Percentiles rank a stretch among this genome's conserved stretches.
These are phyloP conservation scores for Ophiostoma quercus DNA, from an alignment of 2,329 filamentous ascomycete genomes.

Conservation along the genomic window DNA sequence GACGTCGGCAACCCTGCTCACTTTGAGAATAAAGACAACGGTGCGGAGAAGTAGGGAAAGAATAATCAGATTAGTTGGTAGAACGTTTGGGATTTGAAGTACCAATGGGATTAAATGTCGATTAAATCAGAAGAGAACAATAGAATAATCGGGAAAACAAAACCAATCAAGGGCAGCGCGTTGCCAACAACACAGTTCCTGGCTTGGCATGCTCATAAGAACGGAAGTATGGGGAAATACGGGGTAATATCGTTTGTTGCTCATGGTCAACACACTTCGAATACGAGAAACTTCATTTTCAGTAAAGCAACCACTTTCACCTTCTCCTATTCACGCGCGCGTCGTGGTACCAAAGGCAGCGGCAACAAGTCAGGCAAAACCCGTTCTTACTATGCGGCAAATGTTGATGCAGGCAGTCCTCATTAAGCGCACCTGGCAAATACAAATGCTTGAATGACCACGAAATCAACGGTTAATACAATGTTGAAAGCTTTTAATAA, in stretches of 20 bases:
- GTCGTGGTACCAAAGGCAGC: background rate
- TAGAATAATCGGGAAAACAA: background rate
- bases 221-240: background rate
- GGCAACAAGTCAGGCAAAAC: background rate
- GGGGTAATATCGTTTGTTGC: background rate
- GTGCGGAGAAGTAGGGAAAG: conserved; percentile 6
- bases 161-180: background rate
- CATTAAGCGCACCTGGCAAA: background rate
- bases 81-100: no score
- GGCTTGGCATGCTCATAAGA: background rate
- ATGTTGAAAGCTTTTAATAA: background rate
- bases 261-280: background rate
- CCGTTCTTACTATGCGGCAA: background rate
- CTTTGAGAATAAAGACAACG: background rate
- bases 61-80: background rate
- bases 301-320: background rate
- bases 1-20: background rate
- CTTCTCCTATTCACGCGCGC: background rate
- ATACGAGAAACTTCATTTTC: background rate
- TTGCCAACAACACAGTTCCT: background rate
- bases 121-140: no score
- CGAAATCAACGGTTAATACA: background rate
- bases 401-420: background rate
- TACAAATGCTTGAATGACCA: background rate
- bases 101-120: background rate